These are phyloP conservation scores for Leccinum subgranulosum DNA, from an alignment of 768 basidiomycete species.

Conservation along the genomic window DNA sequence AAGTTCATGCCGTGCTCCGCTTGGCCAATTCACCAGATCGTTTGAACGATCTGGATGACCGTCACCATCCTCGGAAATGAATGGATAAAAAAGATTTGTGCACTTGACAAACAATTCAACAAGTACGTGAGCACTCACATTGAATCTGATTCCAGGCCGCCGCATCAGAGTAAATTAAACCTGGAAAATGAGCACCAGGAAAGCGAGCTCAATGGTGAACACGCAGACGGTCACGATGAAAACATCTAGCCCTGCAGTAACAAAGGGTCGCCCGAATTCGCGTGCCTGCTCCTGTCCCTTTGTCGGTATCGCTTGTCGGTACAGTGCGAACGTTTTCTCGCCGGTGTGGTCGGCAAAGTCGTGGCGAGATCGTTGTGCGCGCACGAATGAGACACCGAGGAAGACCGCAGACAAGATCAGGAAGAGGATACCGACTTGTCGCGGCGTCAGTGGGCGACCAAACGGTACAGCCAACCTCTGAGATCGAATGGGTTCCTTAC, in stretches of 20 bases:
- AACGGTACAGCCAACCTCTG: neutral
- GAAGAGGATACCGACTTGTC: conserved; percentile 57
- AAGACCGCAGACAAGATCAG: conserved; percentile 59
- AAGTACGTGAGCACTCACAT: conserved; percentile 7
- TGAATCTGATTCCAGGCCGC: neutral
- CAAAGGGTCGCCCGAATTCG: conserved; percentile 72
- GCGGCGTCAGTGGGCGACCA: neutral
- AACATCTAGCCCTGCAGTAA: conserved; percentile 78
- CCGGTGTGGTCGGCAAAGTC: conserved; percentile 69
- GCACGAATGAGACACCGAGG: conserved; percentile 53
- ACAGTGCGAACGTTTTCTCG: conserved; percentile 25
- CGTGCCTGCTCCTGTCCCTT: conserved; percentile 59
- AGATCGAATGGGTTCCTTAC: conserved; percentile 39
- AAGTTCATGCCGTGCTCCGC: conserved; percentile 5
- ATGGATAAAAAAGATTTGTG: neutral
- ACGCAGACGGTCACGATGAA: conserved; percentile 55
- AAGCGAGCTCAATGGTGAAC: conserved; percentile 57
- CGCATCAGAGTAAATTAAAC: conserved; percentile 5
- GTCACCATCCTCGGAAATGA: neutral
- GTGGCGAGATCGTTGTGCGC: conserved; percentile 64
- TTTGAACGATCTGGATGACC: conserved; percentile 5
- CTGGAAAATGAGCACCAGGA: conserved; percentile 59
- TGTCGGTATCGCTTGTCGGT: conserved; percentile 45
- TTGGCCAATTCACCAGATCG: conserved; percentile 15
- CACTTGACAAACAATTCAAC: neutral